Evolutionary conservation across 208 protist species (phyloP), one percentile per base, ranked within the genome.

Genomic region (Leishmania martiniquensis): DNA sequence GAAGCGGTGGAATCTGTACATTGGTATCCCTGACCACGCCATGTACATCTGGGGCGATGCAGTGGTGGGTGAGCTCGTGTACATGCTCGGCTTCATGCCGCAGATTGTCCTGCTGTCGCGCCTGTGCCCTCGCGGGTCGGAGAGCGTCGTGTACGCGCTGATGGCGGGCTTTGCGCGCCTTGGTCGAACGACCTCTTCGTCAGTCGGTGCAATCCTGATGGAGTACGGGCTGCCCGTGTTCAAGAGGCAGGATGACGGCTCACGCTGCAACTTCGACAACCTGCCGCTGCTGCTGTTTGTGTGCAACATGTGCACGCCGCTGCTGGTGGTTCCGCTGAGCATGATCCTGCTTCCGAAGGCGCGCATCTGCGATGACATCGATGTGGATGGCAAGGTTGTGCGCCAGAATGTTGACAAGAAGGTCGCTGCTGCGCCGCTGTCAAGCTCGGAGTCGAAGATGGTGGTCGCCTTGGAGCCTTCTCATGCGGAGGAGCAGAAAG

Each of bases 151-250:
- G 67, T 95, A 91, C 65, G 87, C 94, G 7, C 80, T 96, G 29
- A 84, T 97, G 74, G 90, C 91, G 4, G 93, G 91, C 22, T 94
- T 93, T 72, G 75, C 90, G 6, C 93, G 91, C 78, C 82, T 97
- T 57, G 93, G 91, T 6, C 72, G 75, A 52, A 73, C 80, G n/a
- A 85, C 93, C 13, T 70, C 87, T 4, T 44, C 54, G 22, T 75
- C 81, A 0, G 77, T 91, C 51, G 91, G 88, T 10, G 81, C 81
- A 47, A 67, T 91, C 42, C 45, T 94, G 25, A 91, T 93, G 75
- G 78, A 89, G 66, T 83, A 75, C 52, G 77, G 80, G 39, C 86
- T 75, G 85, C 78, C 83, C 12, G 85, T 96, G 5, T 59, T 71
- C n/a, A 76, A 71, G 45, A 80, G 42, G 45, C 57, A 80, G 17